Percentiles rank a stretch among this genome's conserved stretches.
phyloP scores from a whole-genome alignment of 129 eudicot species.

The Pittosporum tobira region DNA sequence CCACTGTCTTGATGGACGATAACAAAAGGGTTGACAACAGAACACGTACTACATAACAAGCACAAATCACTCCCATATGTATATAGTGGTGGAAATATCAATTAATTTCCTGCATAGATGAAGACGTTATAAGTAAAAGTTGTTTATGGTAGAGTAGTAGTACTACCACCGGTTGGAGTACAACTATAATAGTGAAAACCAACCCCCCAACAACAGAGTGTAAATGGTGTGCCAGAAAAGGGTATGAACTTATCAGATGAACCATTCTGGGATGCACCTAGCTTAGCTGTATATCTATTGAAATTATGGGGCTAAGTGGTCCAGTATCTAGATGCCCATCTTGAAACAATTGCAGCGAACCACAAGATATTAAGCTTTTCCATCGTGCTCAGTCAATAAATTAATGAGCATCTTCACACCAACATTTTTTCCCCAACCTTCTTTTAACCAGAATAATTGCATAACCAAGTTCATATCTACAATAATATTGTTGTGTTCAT shows the following conservation, averaged over 20 bases:
- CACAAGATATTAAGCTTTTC: background rate
- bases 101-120: too few relatives aligned
- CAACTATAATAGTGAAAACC: too few relatives aligned
- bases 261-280: constrained; percentile 8
- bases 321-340: background rate
- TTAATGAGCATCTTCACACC: constrained; percentile 3
- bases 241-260: constrained; percentile 2
- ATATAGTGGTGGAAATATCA: too few relatives aligned
- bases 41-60: too few relatives aligned
- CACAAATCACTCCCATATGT: too few relatives aligned
- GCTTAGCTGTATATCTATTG: background rate
- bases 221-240: background rate
- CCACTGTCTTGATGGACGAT: too few relatives aligned
- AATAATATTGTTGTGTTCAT: too few relatives aligned
- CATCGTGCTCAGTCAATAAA: background rate
- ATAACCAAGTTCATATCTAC: background rate
- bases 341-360: background rate
- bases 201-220: background rate
- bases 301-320: background rate
- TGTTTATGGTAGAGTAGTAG: too few relatives aligned
- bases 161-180: too few relatives aligned
- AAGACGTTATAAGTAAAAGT: too few relatives aligned
- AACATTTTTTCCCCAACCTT: constrained; percentile 3
- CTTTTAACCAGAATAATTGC: constrained; percentile 8
- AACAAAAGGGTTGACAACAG: too few relatives aligned